Conservation (phyloP, 2,329 filamentous ascomycete genomes). For the Whalleya microplaca region DNA sequence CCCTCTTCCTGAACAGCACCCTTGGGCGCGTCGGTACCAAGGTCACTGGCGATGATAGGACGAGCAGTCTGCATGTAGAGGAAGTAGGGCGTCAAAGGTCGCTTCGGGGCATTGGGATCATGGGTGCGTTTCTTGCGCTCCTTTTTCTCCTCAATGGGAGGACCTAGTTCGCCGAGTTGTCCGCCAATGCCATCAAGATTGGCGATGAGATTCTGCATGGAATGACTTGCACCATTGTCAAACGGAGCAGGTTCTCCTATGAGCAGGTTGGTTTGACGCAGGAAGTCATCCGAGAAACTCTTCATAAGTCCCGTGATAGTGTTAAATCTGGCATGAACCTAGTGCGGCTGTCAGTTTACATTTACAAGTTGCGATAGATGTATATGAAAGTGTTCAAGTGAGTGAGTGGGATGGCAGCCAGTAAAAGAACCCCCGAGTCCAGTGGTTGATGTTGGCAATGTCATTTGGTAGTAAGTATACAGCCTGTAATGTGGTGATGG, state of each 20-base stretch:
- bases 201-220: slow-evolving; percentile 45
- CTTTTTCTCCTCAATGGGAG: slow-evolving; percentile 71
- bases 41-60: slow-evolving; percentile 76
- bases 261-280: slow-evolving; percentile 85
- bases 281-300: slow-evolving; percentile 80
- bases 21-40: slow-evolving; percentile 76
- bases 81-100: slow-evolving; percentile 92
- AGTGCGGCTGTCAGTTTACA: slow-evolving; percentile 42
- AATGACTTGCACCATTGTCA: slow-evolving; percentile 48
- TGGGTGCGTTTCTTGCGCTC: slow-evolving; percentile 86
- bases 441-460: neutral
- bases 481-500: neutral
- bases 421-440: neutral
- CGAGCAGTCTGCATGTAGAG: slow-evolving; percentile 90
- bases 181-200: slow-evolving; percentile 57
- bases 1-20: slow-evolving; percentile 88
- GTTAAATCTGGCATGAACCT: slow-evolving; percentile 79
- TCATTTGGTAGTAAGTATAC: neutral
- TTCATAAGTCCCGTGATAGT: slow-evolving; percentile 80
- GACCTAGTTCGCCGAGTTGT: slow-evolving; percentile 49
- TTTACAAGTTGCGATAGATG: too few species aligned
- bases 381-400: slow-evolving; percentile 1
- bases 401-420: neutral
- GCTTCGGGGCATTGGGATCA: slow-evolving; percentile 94
- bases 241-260: slow-evolving; percentile 65